A percentile compares a stretch with the other conserved stretches of the same genome.
Conservation (phyloP, 2,329 filamentous ascomycete species). For the Penicillium sp. region DNA sequence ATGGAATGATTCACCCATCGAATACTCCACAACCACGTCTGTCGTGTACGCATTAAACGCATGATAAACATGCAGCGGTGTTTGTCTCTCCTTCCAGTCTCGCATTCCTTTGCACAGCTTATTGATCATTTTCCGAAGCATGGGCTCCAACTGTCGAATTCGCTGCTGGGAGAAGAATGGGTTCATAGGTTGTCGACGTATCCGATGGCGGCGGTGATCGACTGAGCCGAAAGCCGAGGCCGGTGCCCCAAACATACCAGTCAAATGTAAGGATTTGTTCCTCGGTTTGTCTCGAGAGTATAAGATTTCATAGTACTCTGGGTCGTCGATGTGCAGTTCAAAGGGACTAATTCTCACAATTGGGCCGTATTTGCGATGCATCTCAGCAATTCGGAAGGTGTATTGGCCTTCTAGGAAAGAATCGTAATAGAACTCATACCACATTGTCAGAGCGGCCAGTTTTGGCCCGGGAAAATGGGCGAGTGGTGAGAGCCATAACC, state of each 20-base stretch:
- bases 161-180: constrained; percentile 34
- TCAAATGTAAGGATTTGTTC: constrained; percentile 29
- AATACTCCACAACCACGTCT: constrained; percentile 47
- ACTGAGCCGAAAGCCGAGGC: constrained; percentile 31
- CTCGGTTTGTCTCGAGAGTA: constrained; percentile 27
- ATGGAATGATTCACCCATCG: constrained; percentile 28
- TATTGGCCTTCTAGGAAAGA: constrained; percentile 16
- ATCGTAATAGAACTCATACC: constrained; percentile 26
- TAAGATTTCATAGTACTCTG: constrained; percentile 17
- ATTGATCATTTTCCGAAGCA: constrained; percentile 20
- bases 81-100: constrained; percentile 13
- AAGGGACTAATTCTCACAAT: constrained; percentile 21
- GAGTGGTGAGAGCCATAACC: constrained; percentile 20
- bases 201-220: constrained; percentile 31
- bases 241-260: constrained; percentile 27
- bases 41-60: constrained; percentile 43
- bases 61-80: constrained; percentile 23
- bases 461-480: constrained; percentile 23
- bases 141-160: constrained; percentile 24
- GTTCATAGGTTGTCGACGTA: constrained; percentile 32
- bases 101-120: constrained; percentile 24
- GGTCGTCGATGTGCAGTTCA: constrained; percentile 33
- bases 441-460: constrained; percentile 21
- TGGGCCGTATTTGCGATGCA: constrained; percentile 24
- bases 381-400: constrained; percentile 19